These are phyloP conservation scores for Volvariella surrecta DNA, from an alignment of 1,284 basidiomycete genomes.

Conservation along the genomic window DNA sequence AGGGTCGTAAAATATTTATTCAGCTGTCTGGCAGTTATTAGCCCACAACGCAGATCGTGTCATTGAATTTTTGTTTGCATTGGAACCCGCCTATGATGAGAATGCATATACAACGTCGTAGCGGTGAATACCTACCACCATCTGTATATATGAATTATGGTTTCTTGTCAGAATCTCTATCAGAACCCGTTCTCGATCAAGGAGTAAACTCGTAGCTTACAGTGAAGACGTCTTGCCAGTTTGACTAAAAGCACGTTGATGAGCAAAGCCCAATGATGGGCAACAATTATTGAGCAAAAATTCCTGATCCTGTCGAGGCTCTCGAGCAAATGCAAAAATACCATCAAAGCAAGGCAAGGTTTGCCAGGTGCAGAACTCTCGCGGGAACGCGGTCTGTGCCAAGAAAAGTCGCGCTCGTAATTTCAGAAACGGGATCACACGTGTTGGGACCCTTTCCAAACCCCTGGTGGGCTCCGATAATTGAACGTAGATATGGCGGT, in stretches of 20 bases:
- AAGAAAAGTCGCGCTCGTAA: no score
- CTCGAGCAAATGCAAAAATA: conserved; percentile 32
- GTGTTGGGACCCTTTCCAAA: conserved; percentile 43
- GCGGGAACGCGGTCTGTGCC: no score
- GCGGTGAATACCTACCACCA: no score
- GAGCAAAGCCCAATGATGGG: conserved; percentile 41
- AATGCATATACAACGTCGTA: no score
- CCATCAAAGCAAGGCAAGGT: conserved; percentile 6
- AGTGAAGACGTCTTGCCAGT: conserved; percentile 23
- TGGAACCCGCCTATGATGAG: conserved; percentile 35
- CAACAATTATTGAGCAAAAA: conserved; percentile 50
- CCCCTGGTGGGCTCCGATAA: conserved; percentile 35
- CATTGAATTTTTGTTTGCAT: conserved; percentile 37
- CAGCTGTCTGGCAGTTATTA: conserved; percentile 43
- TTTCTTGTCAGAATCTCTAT: neutral
- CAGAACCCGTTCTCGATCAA: neutral
- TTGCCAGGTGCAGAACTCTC: neutral
- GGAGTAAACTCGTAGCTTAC: conserved; percentile 10
- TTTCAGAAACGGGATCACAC: conserved; percentile 28
- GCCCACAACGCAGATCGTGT: conserved; percentile 39
- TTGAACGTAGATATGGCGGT: conserved; percentile 44
- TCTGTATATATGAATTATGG: no score
- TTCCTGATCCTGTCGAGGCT: conserved; percentile 42
- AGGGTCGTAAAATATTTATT: conserved; percentile 29
- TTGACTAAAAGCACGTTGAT: conserved; percentile 37